Evolutionary conservation across 2,329 filamentous ascomycete genomes (phyloP), one percentile per base, ranked within the genome.

Genomic region (Davidsoniella eucalypti): DNA sequence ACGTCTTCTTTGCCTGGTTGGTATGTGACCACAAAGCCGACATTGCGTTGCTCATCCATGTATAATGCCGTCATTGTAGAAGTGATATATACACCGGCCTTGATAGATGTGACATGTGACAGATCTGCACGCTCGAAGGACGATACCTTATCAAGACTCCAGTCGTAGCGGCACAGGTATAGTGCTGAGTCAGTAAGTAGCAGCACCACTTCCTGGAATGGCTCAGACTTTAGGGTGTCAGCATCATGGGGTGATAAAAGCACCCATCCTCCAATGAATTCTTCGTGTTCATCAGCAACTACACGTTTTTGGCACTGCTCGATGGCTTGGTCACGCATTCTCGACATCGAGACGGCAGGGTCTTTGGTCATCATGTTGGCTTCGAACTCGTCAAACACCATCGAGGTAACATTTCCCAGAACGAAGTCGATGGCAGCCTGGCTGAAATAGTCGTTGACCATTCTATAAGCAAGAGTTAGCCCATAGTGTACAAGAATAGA

Each of bases 401-500:
- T 71, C 1, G 80, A 81, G 0, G 82, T 87, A 9, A 93, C 85
- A 57, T 92, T 92, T 17, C 92, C 92, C 0, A 96, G 75, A 3
- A 94, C 74, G 60, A 92, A 96, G 62, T 98, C 92, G 56, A 98
- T 94, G 47, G 85, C 86, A 0, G 87, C 85, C 63, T 98, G 92
- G 18, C 88, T 84, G 64, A 96, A 96, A 64, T 94, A 95, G 65
- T 98, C 92, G 57, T 94, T 94, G 56, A 98, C 87, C 65, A 96
- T 92, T 56, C 94, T 96, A 56, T 16, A 4, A 3, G 14, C 8
- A 17, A 33, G 37, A 18, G 46, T 52, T 49, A 52, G 33, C 21
- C 4, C 5, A 23, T 23, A 23, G 21, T 23, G 21, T 23, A 23
- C 21, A 29, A 21, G 5, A 2, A 44, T 21, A 44, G 8, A 25